Percentiles rank a stretch among this genome's conserved stretches.
Conservation (phyloP, 371 early-diverging fungal species). For the Mucor piriformis region DNA sequence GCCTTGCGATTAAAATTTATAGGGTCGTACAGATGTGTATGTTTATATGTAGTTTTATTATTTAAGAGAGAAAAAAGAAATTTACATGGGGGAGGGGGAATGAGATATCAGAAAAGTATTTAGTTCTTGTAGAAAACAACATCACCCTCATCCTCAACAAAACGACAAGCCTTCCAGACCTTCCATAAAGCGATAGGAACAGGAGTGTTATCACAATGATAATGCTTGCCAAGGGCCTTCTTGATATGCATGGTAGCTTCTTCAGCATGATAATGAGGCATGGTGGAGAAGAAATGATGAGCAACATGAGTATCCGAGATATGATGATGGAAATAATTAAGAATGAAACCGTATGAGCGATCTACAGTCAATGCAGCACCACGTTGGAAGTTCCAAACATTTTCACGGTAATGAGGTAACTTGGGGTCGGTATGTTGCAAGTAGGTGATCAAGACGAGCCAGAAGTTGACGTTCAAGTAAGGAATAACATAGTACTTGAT, state of each 20-base stretch:
- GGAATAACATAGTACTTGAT: conserved; percentile 85
- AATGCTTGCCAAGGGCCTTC: conserved; percentile 77
- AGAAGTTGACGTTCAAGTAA: conserved; percentile 80
- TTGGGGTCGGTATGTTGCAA: conserved; percentile 86
- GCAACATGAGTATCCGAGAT: conserved; percentile 86
- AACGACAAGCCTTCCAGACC: conserved; percentile 67
- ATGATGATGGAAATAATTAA: conserved; percentile 82
- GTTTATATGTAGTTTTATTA: conserved; percentile 3
- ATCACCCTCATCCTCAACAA: conserved; percentile 82
- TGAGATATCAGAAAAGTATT: background rate
- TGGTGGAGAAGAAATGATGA: conserved; percentile 87
- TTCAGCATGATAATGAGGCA: conserved; percentile 90
- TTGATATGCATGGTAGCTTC: conserved; percentile 82
- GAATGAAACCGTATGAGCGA: conserved; percentile 79
- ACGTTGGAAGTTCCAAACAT: conserved; percentile 84
- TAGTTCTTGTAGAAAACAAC: conserved; percentile 22
- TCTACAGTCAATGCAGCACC: conserved; percentile 84
- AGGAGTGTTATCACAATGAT: conserved; percentile 68
- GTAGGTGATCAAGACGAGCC: conserved; percentile 88
- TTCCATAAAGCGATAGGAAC: conserved; percentile 68
- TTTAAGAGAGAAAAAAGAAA: background rate
- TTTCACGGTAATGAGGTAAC: conserved; percentile 80
- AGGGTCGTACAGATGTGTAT: no score
- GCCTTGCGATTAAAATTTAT: no score
- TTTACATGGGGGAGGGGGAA: no score